phyloP scores from a whole-genome alignment of 108 stramenopile genomes.

The Parmales sp. region DNA sequence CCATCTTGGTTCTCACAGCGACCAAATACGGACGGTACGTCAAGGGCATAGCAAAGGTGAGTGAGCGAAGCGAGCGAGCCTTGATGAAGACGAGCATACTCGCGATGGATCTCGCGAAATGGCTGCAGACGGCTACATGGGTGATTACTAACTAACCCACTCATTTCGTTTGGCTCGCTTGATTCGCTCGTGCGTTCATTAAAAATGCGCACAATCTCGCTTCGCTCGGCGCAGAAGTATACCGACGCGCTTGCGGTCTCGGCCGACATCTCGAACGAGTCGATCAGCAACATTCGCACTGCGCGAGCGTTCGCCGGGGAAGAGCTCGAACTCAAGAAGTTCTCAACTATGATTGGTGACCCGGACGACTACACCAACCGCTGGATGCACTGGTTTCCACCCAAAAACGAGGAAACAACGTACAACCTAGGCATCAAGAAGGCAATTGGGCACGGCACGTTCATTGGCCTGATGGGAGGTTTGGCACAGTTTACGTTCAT shows the following conservation, averaged over 20 bases:
- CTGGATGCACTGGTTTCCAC: neutral
- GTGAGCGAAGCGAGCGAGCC: too few relatives aligned
- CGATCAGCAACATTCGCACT: conserved; percentile 54
- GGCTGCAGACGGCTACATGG: too few relatives aligned
- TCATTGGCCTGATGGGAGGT: conserved; percentile 42
- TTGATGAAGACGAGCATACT: too few relatives aligned
- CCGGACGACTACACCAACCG: conserved; percentile 2
- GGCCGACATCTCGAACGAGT: conserved; percentile 55
- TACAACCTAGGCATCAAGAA: conserved; percentile 46
- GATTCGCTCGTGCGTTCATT: too few relatives aligned
- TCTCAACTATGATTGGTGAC: conserved; percentile 21
- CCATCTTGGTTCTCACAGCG: conserved; percentile 36
- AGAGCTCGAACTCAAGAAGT: conserved; percentile 38
- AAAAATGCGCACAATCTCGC: too few relatives aligned
- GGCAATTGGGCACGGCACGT: conserved; percentile 34
- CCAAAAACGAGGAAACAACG: neutral
- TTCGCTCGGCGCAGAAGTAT: too few relatives aligned
- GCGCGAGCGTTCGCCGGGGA: conserved; percentile 70
- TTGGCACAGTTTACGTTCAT: conserved; percentile 34
- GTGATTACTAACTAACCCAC: too few relatives aligned
- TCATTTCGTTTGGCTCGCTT: too few relatives aligned
- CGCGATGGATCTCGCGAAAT: too few relatives aligned
- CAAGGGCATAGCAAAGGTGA: conserved; percentile 41
- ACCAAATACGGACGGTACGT: conserved; percentile 42
- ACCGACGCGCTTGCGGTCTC: conserved; percentile 59